Base-by-base conservation (phyloP, 148 eudicot species). In the Tetragonia tetragonoides region DNA sequence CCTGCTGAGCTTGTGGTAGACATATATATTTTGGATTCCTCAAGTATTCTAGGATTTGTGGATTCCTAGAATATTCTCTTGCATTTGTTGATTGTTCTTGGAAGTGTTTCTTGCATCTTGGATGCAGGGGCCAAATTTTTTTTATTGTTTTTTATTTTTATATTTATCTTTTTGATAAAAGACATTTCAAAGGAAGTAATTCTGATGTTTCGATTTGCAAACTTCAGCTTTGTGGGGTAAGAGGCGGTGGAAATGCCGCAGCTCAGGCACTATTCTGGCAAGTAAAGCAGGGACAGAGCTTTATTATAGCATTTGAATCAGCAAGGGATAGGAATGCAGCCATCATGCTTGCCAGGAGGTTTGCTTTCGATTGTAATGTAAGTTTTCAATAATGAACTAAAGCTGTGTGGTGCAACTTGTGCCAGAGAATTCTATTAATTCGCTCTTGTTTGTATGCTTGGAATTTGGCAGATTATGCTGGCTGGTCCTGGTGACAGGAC, bases 221-320 rank as follows among this genome's bases (percentile, higher is more conserved):
- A 74, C 65, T 77, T 70, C 77, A 96, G 99, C 86, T 96, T 42
- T 96, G 98, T 75, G 99, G 99, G 72, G 95, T 96, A 38, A 86
- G 98, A 83, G 99, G 99, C 21, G 99, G 99, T 12, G 99, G 99
- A 23, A 96, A 96, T 68, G 99, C 99, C 49, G 98, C 99, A 79
- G 91, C 95, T 46, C 99, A 96, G 79, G 95, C 98, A 62, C 65
- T 86, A 51, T 93, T 88, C 76, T 96, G 98, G 99, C 95, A 88
- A 85, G 92, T 88, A 78, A 93, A 90, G 78, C 70, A 66, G 5
- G 97, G 97, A 39, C 81, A 85, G 79, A 88, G 93, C 81, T 91
- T 93, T 81, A 89, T 90, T 34, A 73, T 93, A 69, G 99, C 98
- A 77, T 93, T 90, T 57, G 99, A 96, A 76, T 89, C 99, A 23